Evolutionary conservation across 2,329 filamentous ascomycete species (phyloP), one percentile per base, ranked within the genome.

Genomic region (Leptosphaerulina australis): DNA sequence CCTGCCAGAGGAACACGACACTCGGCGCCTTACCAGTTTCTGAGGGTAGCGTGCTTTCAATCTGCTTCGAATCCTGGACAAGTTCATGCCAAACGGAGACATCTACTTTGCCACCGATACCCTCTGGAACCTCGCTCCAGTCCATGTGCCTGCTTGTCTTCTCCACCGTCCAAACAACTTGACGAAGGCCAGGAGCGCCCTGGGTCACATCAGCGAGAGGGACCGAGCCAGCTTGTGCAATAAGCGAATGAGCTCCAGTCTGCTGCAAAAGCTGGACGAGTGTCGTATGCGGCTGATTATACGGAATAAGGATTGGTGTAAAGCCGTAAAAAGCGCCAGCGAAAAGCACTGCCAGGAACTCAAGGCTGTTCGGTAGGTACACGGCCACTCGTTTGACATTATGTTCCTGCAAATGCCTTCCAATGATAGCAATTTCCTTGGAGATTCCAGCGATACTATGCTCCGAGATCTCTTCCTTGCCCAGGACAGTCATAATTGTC

Each of bases 71-170:
- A 55, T 94, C 88, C 58, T 88, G 84, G 20, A 97, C 77, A 44
- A 97, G 82, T 52, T 97, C 90, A 66, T 96, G 90, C 92, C 93
- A 99, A 11, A 93, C 94, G n/a, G 86, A 83, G 12, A 97, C 88
- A 47, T 88, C 88, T 53, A 96, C 80, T 55, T 81, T 85, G 49
- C 87, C 83, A 12, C 87, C 87, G 48, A 87, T 86, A 41, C 88
- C 88, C 66, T 88, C 83, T 9, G 92, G 91, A 2, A 92, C 84
- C 68, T 93, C 90, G 62, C 90, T 92, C 92, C 93, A 99, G 74
- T 96, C 92, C 81, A 99, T 88, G 69, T 97, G 93, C 62, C 85
- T 84, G 76, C 87, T 97, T 31, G 91, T 91, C 66, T 91, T 84
- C 64, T 97, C 93, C 4, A 95, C 91, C 10, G 97, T 92, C 90